Base-by-base conservation (phyloP, 257 asterid genomes). In the Fraxinus excelsior region DNA sequence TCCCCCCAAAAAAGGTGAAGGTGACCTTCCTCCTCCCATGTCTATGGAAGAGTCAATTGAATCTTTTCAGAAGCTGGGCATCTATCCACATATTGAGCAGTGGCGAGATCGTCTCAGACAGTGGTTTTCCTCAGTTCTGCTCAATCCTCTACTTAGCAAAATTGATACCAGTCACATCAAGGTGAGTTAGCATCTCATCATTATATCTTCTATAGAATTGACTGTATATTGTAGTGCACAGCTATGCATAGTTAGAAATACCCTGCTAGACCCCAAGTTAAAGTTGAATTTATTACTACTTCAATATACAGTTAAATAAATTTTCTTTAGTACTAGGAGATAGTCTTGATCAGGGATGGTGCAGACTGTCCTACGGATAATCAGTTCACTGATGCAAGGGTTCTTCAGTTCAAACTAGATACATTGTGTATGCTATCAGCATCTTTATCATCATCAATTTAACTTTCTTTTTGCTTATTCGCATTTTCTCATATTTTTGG, bases 1-100 rank as follows among this genome's bases (percentile, higher is more conserved):
- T 68, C 96, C 98, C 38, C 98, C 99, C 9, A 92, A 90, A 88
- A 95, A 93, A 85, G 99, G 98, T 38, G 99, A 93, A 81, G 89
- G 85, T 5, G 94, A 93, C 73, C 96, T 95, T 76, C 98, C 99
- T 49, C 87, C 88, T 81, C 93, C 98, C 28, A 95, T 92, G 98
- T 92, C 97, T 68, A 91, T 89, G 90, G 97, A 92, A 85, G 98
- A 95, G 83, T 90, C 97, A 16, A 81, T 77, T 49, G 92, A 90
- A 83, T 94, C 96, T 79, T 89, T 95, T 84, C 87, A 82, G 78
- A 84, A 87, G 81, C 82, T 95, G 87, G 98, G 96, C 53, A 78
- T 95, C 74, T 90, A 91, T 84, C 97, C 92, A 23, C 86, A 88
- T 78, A 89, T 95, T 78, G 98, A 92, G 86, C 86, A 83, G 78